phyloP scores from a whole-genome alignment of 2,329 filamentous ascomycete genomes.

The Trichoderma endophyticum region DNA sequence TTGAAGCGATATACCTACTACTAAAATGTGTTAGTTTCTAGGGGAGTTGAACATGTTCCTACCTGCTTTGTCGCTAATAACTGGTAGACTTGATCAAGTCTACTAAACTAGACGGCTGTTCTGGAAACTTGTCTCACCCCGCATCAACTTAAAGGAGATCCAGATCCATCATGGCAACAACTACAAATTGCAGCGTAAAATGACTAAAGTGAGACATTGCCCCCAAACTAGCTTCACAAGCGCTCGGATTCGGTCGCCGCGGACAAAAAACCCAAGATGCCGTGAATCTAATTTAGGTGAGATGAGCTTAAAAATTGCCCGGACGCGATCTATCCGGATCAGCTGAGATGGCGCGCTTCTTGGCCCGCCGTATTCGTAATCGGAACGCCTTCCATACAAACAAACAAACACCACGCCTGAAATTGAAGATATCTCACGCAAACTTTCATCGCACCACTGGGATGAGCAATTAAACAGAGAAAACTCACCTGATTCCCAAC shows the following conservation, averaged over 20 bases:
- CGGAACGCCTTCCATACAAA: not conserved
- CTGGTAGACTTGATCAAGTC: not conserved
- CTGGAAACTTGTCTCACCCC: not conserved
- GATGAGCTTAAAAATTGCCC: not conserved
- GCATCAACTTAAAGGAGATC: not conserved
- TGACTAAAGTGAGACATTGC: not conserved
- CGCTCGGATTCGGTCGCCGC: not conserved
- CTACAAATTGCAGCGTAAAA: not conserved
- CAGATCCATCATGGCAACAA: not conserved
- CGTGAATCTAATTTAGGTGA: not conserved
- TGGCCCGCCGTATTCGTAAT: conserved; percentile 12
- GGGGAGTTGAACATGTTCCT: not conserved
- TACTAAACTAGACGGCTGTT: not conserved
- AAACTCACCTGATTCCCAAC: not conserved
- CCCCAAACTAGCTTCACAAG: not conserved
- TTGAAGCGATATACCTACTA: not conserved
- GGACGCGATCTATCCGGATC: conserved; percentile 12
- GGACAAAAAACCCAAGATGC: not conserved
- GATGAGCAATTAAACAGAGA: not conserved
- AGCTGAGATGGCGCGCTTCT: conserved; percentile 2
- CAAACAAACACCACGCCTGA: not conserved
- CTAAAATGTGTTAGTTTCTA: not conserved
- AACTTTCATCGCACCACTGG: too few relatives aligned
- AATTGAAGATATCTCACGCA: not conserved
- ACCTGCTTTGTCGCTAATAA: not conserved